Base-by-base conservation (phyloP, 345 rosid genomes). In the Noccaea caerulescens region DNA sequence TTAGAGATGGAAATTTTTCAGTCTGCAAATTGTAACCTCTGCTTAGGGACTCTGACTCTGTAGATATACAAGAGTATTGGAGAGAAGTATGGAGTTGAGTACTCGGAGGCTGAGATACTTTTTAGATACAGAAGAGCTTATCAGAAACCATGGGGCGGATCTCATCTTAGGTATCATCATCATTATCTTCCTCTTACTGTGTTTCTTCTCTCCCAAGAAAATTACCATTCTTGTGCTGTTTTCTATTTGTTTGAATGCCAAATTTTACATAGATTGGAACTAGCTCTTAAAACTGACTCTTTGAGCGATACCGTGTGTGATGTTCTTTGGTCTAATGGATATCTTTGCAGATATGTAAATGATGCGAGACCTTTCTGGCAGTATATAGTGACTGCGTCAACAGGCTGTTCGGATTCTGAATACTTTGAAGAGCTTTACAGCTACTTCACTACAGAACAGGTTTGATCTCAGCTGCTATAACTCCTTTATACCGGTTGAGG, bases 331-430 rank as follows among this genome's bases (percentile, higher is more conserved):
- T 10, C 18, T 12, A 12, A 33, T 33, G 36, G 7, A 4, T 5
- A 8, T 73, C 11, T 61, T 54, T 81, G 81, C 76, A 93, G 98
- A 81, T 93, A 89, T 69, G 98, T 91, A 12, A 84, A 91, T 52
- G 98, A 93, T 67, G 97, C 91, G 44, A 89, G 89, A 73, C 97
- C 97, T 11, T 93, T 91, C 79, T 91, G 98, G 98, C 96, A 89
- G 75, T 82, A 71, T 73, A 89, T 93, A 38, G 98, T 91, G 68
- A 91, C 84, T 80, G 89, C 83, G 60, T 89, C 97, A 38, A 93
- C 98, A 12, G 98, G 98, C 51, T 93, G 98, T 72, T 87, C 98
- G 1, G 84, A 90, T 76, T 64, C 86, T 59, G 87, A 83, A 60
- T 94, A 94, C 74, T 94, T 94, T 66, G 98, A 94, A 83, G 99